Evolutionary conservation across 2,329 filamentous ascomycete genomes (phyloP), one percentile per base, ranked within the genome.

Genomic region (Colletotrichum salicis): DNA sequence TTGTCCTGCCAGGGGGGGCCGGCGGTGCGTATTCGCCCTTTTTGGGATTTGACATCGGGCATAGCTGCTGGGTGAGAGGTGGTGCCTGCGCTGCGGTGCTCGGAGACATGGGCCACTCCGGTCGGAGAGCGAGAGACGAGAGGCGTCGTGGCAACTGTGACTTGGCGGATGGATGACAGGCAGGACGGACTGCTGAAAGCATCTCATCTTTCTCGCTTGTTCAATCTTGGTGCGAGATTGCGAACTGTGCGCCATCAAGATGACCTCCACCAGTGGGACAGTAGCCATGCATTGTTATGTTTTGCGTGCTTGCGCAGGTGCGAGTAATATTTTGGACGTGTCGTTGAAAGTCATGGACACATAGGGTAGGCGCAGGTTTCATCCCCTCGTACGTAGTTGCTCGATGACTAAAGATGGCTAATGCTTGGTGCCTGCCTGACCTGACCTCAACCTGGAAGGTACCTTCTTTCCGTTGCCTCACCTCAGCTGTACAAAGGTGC

Each of bases 161-260:
- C 52, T 24, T 24, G 27, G 27, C 5, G 27, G n/a, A 19, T 24
- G 48, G 15, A n/a, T 52, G 48, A 24, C n/a, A 52, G 48, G 22
- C 48, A 24, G 27, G 48, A 52, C 22, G 48, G 48, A 10, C 19
- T 52, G 27, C 24, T 55, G 58, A 37, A 24, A 61, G 48, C 64
- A 71, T 62, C 64, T 71, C 68, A 62, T 67, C 57, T 67, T 51
- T 48, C 24, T 52, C 19, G 56, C 24, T 57, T 56, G 58, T 57
- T 45, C 64, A 60, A 66, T 66, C 55, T 70, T 60, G 55, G 63
- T 57, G 67, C 63, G 57, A 62, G 51, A 67, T 67, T 71, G 64
- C 62, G 60, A 70, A 35, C 33, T 60, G 45, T 58, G 29, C 54
- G 48, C 55, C 55, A 51, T 70, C 41, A 7, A 48, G 41, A 55